A percentile compares a stretch with the other conserved stretches of the same genome.
These are phyloP conservation scores for Penicillium robsamsonii DNA, from an alignment of 495 filamentous ascomycete species.

Conservation along the genomic window DNA sequence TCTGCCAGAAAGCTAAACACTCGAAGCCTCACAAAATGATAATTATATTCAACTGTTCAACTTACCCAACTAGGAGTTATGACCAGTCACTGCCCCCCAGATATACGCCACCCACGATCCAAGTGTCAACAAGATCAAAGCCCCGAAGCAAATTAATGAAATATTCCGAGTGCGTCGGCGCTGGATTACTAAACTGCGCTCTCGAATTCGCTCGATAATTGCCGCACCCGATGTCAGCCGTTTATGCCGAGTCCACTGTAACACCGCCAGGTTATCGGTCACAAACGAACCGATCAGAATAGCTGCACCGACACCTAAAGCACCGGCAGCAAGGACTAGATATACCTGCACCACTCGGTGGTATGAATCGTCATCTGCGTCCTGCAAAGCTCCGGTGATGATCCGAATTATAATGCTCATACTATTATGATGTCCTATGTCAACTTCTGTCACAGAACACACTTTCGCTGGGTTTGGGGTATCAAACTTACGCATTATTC, in stretches of 20 bases:
- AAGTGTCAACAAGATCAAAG: conserved; percentile 29
- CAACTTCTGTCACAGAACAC: not conserved
- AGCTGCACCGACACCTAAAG: conserved; percentile 29
- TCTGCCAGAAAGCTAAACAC: not conserved
- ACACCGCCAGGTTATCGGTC: conserved; percentile 25
- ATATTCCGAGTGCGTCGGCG: conserved; percentile 23
- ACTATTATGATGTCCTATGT: conserved; percentile 17
- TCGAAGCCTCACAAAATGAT: not conserved
- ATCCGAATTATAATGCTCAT: conserved; percentile 48
- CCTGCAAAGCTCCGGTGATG: conserved; percentile 43
- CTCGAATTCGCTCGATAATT: conserved; percentile 29
- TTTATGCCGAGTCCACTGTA: conserved; percentile 46
- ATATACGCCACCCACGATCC: conserved; percentile 46
- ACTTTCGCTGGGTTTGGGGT: not conserved
- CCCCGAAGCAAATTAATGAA: conserved; percentile 31
- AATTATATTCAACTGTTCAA: conserved; percentile 26
- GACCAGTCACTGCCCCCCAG: conserved; percentile 42
- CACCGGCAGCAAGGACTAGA: conserved; percentile 34
- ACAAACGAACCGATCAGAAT: conserved; percentile 29
- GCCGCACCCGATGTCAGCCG: conserved; percentile 30
- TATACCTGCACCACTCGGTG: conserved; percentile 41
- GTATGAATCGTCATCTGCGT: conserved; percentile 42
- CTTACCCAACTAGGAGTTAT: conserved; percentile 24
- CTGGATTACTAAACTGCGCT: conserved; percentile 25
- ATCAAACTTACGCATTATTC: conserved; percentile 38